These are phyloP conservation scores for Psilocybe cubensis DNA, from an alignment of 768 basidiomycete genomes.

Conservation along the genomic window DNA sequence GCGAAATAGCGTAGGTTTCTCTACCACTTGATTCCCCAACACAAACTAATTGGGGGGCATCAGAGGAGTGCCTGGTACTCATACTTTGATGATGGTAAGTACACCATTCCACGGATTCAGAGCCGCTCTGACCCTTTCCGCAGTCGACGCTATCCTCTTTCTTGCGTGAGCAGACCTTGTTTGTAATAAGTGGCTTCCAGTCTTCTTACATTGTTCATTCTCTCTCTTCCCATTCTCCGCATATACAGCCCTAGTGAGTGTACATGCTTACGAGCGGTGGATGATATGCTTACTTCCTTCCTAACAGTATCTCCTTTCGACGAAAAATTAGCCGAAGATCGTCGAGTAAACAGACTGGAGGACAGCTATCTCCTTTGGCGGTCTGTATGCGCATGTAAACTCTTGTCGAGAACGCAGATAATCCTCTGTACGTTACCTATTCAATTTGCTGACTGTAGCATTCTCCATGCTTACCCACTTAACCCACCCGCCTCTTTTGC, in stretches of 20 bases:
- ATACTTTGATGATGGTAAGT: conserved; percentile 74
- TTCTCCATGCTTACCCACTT: background rate
- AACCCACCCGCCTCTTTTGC: conserved; percentile 4
- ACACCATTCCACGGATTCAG: conserved; percentile 1
- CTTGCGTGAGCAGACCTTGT: conserved; percentile 52
- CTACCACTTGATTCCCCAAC: conserved; percentile 9
- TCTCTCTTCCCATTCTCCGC: background rate
- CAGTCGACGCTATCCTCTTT: conserved; percentile 83
- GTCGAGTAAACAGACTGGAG: conserved; percentile 71
- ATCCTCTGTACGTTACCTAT: conserved; percentile 43
- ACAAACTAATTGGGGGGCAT: background rate
- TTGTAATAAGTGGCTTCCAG: conserved; percentile 6
- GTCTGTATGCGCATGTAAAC: conserved; percentile 69
- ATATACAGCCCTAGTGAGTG: conserved; percentile 43
- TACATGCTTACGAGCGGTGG: background rate
- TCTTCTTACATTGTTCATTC: conserved; percentile 6
- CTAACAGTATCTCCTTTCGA: conserved; percentile 77
- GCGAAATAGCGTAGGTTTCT: conserved; percentile 58
- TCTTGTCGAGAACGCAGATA: conserved; percentile 62
- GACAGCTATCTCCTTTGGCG: conserved; percentile 80
- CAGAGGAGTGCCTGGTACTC: conserved; percentile 79
- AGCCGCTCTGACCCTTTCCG: conserved; percentile 12
- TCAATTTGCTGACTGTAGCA: background rate
- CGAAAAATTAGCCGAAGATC: conserved; percentile 75
- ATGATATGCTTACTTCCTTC: background rate